Base-by-base conservation (phyloP, 2,329 filamentous ascomycete species). In the Epichloe gansuensis region DNA sequence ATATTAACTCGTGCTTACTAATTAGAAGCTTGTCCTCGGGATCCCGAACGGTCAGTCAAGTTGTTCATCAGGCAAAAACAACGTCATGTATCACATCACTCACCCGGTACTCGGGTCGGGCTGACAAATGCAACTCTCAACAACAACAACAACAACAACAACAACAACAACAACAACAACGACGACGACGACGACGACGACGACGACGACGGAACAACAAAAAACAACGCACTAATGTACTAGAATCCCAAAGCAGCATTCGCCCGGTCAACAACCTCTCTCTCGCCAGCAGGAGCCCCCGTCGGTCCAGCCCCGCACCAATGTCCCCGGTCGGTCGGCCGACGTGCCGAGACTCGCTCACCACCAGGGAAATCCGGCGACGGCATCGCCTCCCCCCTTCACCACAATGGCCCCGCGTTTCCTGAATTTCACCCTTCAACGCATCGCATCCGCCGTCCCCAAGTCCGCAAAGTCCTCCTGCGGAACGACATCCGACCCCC, bases 291-390 rank as follows among this genome's bases (percentile, higher is more conserved):
- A 2, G 60, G 59, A 31, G 67, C 65, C 3, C 17, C 17, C 17
- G 17, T 17, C 17, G 17, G 17, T 17, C 17, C 17, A 17, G 17
- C 17, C 17, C 34, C 64, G 64, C 27, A 74, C 57, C 54, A 66
- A 66, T 21, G 1, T 64, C 63, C 46, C 67, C 67, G 1, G 68
- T 70, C 1, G 74, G 72, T 21, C 77, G 66, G 12, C 67, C 73
- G 35, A 74, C 59, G 55, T 81, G 78, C 21, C 66, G 66, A 15
- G 71, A 69, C 65, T 89, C 86, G 5, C 87, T 76, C 70, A 0
- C 86, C 87, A 2, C 83, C 83, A 0, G 84, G 84, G 62, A 88
- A 88, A 59, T 89, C 85, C 34, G 82, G 83, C 0, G 76, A 78
- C 0, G 83, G 84, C 0, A 75, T 78, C 85, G 12, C 80, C 17